Evolutionary conservation across 495 filamentous ascomycete genomes (phyloP).

Genomic region (Pseudomonodictys pantanalensis): DNA sequence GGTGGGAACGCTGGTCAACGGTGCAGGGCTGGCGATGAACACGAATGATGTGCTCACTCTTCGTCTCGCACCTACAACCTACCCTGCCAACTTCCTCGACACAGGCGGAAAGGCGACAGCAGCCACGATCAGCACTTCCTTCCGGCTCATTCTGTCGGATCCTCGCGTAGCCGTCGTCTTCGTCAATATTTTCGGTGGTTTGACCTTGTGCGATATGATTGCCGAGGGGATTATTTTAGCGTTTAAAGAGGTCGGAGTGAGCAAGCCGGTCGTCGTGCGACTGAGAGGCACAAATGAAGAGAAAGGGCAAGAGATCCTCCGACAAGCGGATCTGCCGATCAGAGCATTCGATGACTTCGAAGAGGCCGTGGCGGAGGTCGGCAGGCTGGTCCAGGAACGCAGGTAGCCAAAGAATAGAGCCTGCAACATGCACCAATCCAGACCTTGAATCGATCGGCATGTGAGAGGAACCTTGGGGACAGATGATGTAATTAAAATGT

Average conservation of each 20-base stretch:
- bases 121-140: constrained; percentile 76
- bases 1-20: constrained; percentile 79
- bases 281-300: constrained; percentile 81
- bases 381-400: constrained; percentile 55
- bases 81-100: constrained; percentile 74
- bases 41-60: constrained; percentile 74
- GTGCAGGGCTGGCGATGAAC: constrained; percentile 90
- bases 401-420: constrained; percentile 1
- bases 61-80: constrained; percentile 52
- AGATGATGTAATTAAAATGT: constrained; percentile 6
- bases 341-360: constrained; percentile 71
- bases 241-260: constrained; percentile 67
- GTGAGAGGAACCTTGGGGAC: background rate
- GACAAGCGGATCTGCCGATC: constrained; percentile 20
- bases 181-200: constrained; percentile 88
- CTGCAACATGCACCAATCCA: background rate
- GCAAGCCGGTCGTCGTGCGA: constrained; percentile 77
- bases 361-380: constrained; percentile 70
- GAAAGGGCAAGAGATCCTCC: constrained; percentile 67
- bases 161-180: constrained; percentile 69
- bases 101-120: constrained; percentile 87
- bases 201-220: constrained; percentile 87
- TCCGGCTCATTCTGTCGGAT: constrained; percentile 69
- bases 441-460: background rate
- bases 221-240: constrained; percentile 76